A percentile compares a stretch with the other conserved stretches of the same genome.
Evolutionary conservation across 148 eudicot genomes (phyloP).

Genomic region (Arbutus unedo): DNA sequence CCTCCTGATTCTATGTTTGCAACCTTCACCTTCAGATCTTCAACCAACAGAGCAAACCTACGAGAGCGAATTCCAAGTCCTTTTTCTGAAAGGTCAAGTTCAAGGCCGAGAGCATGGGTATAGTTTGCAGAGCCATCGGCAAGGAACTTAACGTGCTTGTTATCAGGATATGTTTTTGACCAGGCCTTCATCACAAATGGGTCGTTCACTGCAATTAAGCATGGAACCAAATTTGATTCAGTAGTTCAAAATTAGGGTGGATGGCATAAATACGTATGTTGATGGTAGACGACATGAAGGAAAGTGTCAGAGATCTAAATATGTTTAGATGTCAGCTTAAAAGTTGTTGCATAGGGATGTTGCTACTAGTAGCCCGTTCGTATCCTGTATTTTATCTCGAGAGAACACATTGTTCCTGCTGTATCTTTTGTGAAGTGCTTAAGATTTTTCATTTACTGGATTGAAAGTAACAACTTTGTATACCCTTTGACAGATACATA

Average conservation of each 20-base stretch:
- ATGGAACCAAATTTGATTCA: neutral
- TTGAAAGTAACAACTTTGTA: neutral
- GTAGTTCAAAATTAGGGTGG: neutral
- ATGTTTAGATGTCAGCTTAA: neutral
- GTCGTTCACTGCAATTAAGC: slow-evolving; percentile 23
- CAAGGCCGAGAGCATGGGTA: slow-evolving; percentile 30
- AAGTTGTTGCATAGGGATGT: neutral
- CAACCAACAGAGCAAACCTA: slow-evolving; percentile 33
- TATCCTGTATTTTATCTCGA: neutral
- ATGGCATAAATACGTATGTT: neutral
- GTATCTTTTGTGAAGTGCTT: neutral
- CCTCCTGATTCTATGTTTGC: slow-evolving; percentile 28
- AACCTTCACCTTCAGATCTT: slow-evolving; percentile 26
- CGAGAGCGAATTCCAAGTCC: slow-evolving; percentile 27
- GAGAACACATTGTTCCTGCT: neutral
- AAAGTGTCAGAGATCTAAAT: neutral
- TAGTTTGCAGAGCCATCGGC: slow-evolving; percentile 31
- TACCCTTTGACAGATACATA: neutral
- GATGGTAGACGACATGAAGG: neutral
- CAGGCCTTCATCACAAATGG: slow-evolving; percentile 34
- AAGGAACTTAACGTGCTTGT: slow-evolving; percentile 31
- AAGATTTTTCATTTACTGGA: neutral
- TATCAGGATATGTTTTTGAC: slow-evolving; percentile 25
- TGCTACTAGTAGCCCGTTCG: neutral
- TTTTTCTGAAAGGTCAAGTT: slow-evolving; percentile 31